Conservation (phyloP, 1,139 yeast species). For the Geotrichum bryndzae region DNA sequence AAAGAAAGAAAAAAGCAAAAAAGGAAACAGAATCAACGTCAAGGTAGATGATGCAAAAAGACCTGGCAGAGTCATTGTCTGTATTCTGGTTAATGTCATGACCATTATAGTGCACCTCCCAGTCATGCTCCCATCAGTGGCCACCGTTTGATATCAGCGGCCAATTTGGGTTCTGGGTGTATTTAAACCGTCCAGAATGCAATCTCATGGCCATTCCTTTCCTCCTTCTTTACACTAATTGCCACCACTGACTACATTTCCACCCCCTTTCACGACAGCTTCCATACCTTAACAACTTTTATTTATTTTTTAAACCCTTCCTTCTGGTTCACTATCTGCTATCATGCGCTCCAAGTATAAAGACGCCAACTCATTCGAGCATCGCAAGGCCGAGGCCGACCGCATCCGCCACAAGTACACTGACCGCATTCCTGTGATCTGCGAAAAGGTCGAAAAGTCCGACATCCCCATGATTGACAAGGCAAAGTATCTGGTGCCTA, state of each 20-base stretch:
- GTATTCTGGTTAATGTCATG: too few species aligned
- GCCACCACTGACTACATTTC: background rate
- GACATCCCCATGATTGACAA: constrained; percentile 95
- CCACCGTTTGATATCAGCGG: too few species aligned
- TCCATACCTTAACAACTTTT: background rate
- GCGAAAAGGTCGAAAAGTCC: constrained; percentile 95
- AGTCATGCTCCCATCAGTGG: too few species aligned
- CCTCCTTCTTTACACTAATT: background rate
- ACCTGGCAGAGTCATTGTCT: too few species aligned
- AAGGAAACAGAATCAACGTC: too few species aligned
- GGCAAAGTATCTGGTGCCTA: constrained; percentile 93
- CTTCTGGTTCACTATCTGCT: background rate
- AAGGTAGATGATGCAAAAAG: too few species aligned
- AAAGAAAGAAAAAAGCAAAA: too few species aligned
- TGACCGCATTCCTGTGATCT: constrained; percentile 90
- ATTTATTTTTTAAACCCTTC: background rate
- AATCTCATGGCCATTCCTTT: background rate
- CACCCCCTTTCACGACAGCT: background rate
- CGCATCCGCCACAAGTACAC: constrained; percentile 84
- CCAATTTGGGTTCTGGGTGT: background rate
- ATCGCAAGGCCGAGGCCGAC: constrained; percentile 92
- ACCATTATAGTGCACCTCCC: too few species aligned
- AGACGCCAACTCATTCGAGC: constrained; percentile 87
- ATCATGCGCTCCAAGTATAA: constrained; percentile 80
- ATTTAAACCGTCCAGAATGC: background rate